Evolutionary conservation across 1,284 basidiomycete genomes (phyloP).

Genomic region (Boletellus deceptivus): DNA sequence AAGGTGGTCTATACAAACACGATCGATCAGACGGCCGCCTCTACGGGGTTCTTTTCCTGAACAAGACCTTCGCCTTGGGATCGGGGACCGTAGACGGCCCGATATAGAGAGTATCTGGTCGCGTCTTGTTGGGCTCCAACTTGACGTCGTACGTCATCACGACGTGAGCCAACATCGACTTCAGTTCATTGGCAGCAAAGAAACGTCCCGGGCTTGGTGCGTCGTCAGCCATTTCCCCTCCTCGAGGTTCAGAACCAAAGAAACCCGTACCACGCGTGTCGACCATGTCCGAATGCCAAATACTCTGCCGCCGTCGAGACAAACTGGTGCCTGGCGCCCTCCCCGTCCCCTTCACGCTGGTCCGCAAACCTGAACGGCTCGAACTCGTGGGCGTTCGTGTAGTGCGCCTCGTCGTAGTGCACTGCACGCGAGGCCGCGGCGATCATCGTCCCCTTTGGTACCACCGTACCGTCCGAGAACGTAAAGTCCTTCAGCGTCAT

Average conservation of each 20-base stretch:
- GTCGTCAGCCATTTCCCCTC: too few species aligned
- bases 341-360: not conserved
- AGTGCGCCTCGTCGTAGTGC: not conserved
- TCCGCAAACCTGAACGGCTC: not conserved
- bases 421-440: not conserved
- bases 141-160: not conserved
- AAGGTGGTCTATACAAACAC: too few species aligned
- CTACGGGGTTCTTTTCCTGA: too few species aligned
- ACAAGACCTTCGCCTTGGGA: too few species aligned
- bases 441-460: not conserved
- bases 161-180: not conserved
- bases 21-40: too few species aligned
- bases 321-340: not conserved
- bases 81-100: too few species aligned
- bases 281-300: not conserved
- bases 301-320: not conserved
- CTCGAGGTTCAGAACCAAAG: not conserved
- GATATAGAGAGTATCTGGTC: too few species aligned
- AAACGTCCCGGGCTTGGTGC: not conserved
- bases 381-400: not conserved
- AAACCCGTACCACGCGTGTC: not conserved
- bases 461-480: conserved; percentile 1
- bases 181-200: not conserved
- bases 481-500: conserved; percentile 36
- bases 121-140: not conserved